Percentiles rank a stretch among this genome's conserved stretches.
Evolutionary conservation across 441 rosid genomes (phyloP).

Genomic region (Erodium texanum): DNA sequence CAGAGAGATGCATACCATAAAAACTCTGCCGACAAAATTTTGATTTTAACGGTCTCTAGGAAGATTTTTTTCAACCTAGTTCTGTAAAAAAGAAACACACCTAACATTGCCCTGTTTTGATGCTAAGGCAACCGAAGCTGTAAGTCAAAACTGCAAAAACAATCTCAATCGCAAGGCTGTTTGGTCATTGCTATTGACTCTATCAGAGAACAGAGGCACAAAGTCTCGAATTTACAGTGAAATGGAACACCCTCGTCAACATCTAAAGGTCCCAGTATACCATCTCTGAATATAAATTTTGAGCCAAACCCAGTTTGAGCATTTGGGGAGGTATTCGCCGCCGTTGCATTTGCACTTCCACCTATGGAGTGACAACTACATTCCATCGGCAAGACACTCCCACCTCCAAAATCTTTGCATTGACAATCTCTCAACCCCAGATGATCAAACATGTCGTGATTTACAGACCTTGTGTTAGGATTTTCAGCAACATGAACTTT

Average conservation of each 20-base stretch:
- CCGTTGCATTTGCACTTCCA: constrained; percentile 21
- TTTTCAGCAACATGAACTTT: constrained; percentile 31
- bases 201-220: constrained; percentile 65
- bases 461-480: constrained; percentile 21
- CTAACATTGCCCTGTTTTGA: constrained; percentile 10
- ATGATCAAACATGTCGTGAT: constrained; percentile 15
- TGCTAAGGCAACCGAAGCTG: constrained; percentile 15
- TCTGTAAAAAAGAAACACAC: background rate
- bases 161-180: constrained; percentile 36
- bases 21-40: constrained; percentile 3
- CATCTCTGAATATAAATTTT: constrained; percentile 57
- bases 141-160: constrained; percentile 14
- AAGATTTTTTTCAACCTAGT: background rate
- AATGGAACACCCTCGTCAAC: constrained; percentile 15
- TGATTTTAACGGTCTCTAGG: background rate
- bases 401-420: constrained; percentile 34
- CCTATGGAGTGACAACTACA: constrained; percentile 49
- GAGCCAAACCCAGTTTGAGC: constrained; percentile 29
- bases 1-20: background rate
- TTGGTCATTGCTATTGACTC: constrained; percentile 45
- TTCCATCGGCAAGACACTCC: constrained; percentile 27
- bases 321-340: constrained; percentile 18
- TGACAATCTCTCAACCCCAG: constrained; percentile 27
- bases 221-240: constrained; percentile 47
- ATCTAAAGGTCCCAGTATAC: constrained; percentile 50